phyloP scores from a whole-genome alignment of 129 eudicot species.

The Flaveria trinervia region DNA sequence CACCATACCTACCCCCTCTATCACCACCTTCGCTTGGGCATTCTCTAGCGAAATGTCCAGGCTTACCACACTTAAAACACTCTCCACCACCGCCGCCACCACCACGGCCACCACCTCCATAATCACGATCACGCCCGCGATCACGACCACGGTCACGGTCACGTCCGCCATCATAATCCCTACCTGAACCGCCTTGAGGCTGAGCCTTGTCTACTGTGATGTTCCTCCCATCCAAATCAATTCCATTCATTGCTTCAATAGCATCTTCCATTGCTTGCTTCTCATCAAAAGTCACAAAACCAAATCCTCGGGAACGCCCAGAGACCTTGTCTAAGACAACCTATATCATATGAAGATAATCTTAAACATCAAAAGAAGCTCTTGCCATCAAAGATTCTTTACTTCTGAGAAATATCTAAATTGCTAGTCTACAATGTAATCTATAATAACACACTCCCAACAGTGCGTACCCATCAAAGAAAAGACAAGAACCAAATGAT shows the following conservation, averaged over 20 bases:
- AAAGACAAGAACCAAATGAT: neutral
- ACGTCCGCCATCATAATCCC: conserved; percentile 67
- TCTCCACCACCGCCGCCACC: conserved; percentile 81
- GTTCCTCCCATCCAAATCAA: conserved; percentile 87
- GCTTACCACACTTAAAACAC: conserved; percentile 96
- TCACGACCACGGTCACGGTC: conserved; percentile 68
- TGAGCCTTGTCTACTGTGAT: conserved; percentile 96
- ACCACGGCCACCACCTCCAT: conserved; percentile 60
- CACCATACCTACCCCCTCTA: conserved; percentile 74
- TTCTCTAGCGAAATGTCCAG: conserved; percentile 99
- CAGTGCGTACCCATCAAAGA: neutral
- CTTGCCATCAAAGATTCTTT: neutral
- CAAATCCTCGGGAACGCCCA: conserved; percentile 98
- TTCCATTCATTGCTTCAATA: conserved; percentile 93
- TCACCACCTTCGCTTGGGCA: conserved; percentile 84
- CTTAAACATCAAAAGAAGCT: neutral
- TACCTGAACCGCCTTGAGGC: conserved; percentile 71
- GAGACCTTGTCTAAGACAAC: conserved; percentile 85
- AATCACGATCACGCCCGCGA: conserved; percentile 65
- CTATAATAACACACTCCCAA: neutral
- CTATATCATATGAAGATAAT: conserved; percentile 34
- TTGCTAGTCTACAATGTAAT: neutral
- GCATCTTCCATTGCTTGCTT: conserved; percentile 96
- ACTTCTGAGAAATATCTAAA: neutral
- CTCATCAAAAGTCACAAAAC: conserved; percentile 89